Evolutionary conservation across 2,329 filamentous ascomycete species (phyloP).

Genomic region (Arthrobotrys entomopaga): DNA sequence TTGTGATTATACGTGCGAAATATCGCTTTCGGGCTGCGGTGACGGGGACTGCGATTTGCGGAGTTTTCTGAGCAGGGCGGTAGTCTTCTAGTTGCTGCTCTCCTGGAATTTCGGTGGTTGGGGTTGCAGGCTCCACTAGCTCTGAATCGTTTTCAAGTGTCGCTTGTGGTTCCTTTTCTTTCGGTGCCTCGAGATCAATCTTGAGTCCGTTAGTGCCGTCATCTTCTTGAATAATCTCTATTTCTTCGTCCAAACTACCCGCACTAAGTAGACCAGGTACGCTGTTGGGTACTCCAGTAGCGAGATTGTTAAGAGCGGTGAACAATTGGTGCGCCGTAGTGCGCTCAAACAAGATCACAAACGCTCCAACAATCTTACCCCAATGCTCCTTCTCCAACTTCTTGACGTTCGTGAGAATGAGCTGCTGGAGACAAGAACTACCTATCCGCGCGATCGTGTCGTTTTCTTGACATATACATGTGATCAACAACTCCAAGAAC

Average conservation of each 20-base stretch:
- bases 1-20: constrained; percentile 99
- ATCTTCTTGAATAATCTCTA: constrained; percentile 55
- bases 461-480: constrained; percentile 99
- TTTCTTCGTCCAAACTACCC: constrained; percentile 32
- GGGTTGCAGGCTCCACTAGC: neutral
- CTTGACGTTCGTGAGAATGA: constrained; percentile 94
- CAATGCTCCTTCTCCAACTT: constrained; percentile 91
- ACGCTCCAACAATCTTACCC: constrained; percentile 92
- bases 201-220: constrained; percentile 70
- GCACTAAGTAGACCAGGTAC: constrained; percentile 58
- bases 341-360: constrained; percentile 92
- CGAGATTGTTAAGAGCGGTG: constrained; percentile 69
- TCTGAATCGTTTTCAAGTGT: constrained; percentile 46
- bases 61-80: constrained; percentile 74
- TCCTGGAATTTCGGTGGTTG: neutral
- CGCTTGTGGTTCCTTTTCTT: constrained; percentile 59
- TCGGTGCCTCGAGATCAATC: constrained; percentile 65
- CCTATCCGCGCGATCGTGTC: constrained; percentile 98
- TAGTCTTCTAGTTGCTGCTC: constrained; percentile 79
- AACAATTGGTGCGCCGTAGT: constrained; percentile 97
- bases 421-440: constrained; percentile 95
- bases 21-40: constrained; percentile 91
- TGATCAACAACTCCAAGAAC: constrained; percentile 91
- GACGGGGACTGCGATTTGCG: constrained; percentile 78
- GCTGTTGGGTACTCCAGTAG: constrained; percentile 65